Evolutionary conservation across 768 basidiomycete genomes (phyloP).

Genomic region (Pleurotus tuber-regium): DNA sequence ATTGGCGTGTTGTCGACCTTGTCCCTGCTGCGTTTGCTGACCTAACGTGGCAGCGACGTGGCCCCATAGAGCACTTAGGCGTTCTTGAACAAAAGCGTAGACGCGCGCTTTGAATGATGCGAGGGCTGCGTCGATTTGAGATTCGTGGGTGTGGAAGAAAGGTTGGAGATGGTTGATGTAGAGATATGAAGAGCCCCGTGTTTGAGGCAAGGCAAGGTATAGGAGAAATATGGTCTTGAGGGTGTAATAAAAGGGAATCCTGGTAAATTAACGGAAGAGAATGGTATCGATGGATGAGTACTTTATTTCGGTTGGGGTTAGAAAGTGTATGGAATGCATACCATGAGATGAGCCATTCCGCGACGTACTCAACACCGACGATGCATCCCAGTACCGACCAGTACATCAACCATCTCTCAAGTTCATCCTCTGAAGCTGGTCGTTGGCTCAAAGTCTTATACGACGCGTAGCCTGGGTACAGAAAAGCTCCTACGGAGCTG

Average conservation of each 20-base stretch:
- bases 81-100: slow-evolving; percentile 65
- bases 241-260: slow-evolving; percentile 88
- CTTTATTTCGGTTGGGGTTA: slow-evolving; percentile 11
- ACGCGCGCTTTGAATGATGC: slow-evolving; percentile 57
- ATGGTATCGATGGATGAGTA: slow-evolving; percentile 10
- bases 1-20: slow-evolving; percentile 17
- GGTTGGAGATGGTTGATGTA: slow-evolving; percentile 80
- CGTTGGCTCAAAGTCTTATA: slow-evolving; percentile 90
- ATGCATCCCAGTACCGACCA: slow-evolving; percentile 90
- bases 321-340: slow-evolving; percentile 31
- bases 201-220: slow-evolving; percentile 89
- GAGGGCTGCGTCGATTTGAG: slow-evolving; percentile 80
- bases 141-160: slow-evolving; percentile 79
- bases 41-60: slow-evolving; percentile 49
- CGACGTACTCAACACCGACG: slow-evolving; percentile 77
- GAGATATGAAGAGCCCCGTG: slow-evolving; percentile 82
- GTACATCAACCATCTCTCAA: slow-evolving; percentile 97
- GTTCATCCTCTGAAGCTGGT: slow-evolving; percentile 79
- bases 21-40: slow-evolving; percentile 28
- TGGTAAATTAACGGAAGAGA: slow-evolving; percentile 23
- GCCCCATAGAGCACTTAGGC: slow-evolving; percentile 64
- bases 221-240: slow-evolving; percentile 83
- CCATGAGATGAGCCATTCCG: slow-evolving; percentile 89
- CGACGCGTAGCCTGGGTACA: slow-evolving; percentile 95
- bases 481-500: slow-evolving; percentile 74